A percentile compares a stretch with the other conserved stretches of the same genome.
phyloP scores from a whole-genome alignment of 148 eudicot species.

The Vaccinium macrocarpon region DNA sequence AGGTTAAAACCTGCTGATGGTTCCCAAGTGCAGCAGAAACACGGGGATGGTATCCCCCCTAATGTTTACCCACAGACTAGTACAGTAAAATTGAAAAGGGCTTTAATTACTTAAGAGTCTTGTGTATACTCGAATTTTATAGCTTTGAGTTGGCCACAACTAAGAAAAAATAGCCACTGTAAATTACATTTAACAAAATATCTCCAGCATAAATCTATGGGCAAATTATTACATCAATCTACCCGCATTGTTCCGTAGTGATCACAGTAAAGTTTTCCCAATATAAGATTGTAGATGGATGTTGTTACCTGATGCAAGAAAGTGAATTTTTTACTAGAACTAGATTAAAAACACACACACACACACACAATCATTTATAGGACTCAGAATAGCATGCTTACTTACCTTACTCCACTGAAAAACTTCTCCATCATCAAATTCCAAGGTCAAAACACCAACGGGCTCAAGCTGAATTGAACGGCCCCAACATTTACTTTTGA shows the following conservation, averaged over 20 bases:
- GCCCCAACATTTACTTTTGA: conserved; percentile 95
- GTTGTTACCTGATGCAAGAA: conserved; percentile 65
- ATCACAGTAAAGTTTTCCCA: conserved; percentile 83
- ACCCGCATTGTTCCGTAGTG: conserved; percentile 94
- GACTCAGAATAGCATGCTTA: neutral
- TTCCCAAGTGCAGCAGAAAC: neutral
- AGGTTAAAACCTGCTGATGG: neutral
- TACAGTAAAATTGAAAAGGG: neutral
- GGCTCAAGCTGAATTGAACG: conserved; percentile 95
- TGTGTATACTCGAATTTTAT: neutral
- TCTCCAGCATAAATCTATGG: neutral
- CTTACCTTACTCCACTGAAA: conserved; percentile 92
- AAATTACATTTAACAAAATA: neutral
- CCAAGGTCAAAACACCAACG: conserved; percentile 72
- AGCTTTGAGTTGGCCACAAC: neutral
- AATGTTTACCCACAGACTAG: neutral
- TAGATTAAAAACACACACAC: neutral
- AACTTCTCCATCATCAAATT: conserved; percentile 92
- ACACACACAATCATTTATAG: conserved; percentile 4
- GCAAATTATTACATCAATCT: neutral
- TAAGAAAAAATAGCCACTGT: neutral
- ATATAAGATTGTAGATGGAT: conserved; percentile 84
- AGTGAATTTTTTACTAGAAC: neutral
- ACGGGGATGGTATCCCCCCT: neutral
- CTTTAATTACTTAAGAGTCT: neutral